These are phyloP conservation scores for Magnaporthales sp. DNA, from an alignment of 2,329 filamentous ascomycete genomes.

Conservation along the genomic window DNA sequence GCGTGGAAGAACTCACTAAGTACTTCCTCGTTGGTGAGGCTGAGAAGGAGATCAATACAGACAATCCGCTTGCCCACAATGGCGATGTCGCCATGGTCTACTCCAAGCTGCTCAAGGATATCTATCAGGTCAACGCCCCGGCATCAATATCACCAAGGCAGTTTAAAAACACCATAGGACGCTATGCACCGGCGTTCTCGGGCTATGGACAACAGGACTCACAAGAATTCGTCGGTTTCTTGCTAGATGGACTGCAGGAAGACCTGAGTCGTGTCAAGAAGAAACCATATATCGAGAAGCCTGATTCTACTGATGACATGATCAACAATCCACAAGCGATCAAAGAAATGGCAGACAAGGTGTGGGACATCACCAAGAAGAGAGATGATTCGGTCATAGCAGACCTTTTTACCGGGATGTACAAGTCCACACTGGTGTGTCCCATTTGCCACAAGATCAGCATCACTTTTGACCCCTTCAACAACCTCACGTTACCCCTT, in stretches of 20 bases:
- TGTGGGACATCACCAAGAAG: conserved; percentile 85
- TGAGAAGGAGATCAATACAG: conserved; percentile 71
- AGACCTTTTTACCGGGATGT: conserved; percentile 94
- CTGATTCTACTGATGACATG: conserved; percentile 95
- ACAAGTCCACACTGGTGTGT: conserved; percentile 94
- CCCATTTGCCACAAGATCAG: conserved; percentile 89
- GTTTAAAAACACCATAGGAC: conserved; percentile 77
- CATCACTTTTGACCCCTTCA: conserved; percentile 98
- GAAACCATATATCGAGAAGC: conserved; percentile 96
- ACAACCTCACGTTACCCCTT: conserved; percentile 82
- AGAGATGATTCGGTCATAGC: conserved; percentile 93
- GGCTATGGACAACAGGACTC: conserved; percentile 96
- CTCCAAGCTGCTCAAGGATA: conserved; percentile 62
- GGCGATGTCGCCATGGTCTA: conserved; percentile 85
- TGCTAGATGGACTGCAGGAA: conserved; percentile 90
- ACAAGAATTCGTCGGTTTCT: conserved; percentile 90
- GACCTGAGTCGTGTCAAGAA: conserved; percentile 89
- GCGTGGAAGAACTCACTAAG: conserved; percentile 84
- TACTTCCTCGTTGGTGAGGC: conserved; percentile 77
- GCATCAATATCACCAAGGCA: conserved; percentile 68
- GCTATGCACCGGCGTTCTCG: conserved; percentile 76
- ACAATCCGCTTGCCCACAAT: conserved; percentile 77
- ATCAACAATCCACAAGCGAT: conserved; percentile 75
- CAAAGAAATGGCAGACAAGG: conserved; percentile 74
- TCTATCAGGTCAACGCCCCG: conserved; percentile 62